Conservation (phyloP, 2,329 filamentous ascomycete species). For the Claviceps paspali region DNA sequence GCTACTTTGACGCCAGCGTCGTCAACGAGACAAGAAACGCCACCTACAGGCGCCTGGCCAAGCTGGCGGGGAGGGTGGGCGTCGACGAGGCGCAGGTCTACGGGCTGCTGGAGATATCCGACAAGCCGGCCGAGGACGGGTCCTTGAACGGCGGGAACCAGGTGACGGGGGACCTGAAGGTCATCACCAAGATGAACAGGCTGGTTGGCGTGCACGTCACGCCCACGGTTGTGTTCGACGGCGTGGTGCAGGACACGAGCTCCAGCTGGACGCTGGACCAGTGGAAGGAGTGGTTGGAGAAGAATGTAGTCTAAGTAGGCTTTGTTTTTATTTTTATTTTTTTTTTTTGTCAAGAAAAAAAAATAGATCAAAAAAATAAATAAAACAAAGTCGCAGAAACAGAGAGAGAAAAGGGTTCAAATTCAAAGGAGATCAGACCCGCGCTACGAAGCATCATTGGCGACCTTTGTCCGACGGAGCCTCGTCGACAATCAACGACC, state of each 20-base stretch:
- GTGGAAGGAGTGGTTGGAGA: conserved; percentile 71
- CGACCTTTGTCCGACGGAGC: background rate
- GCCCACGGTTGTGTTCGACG: conserved; percentile 79
- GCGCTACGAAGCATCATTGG: background rate
- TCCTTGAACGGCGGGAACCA: conserved; percentile 63
- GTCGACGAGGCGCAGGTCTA: conserved; percentile 58
- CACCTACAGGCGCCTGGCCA: conserved; percentile 67
- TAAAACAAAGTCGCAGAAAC: too few relatives aligned
- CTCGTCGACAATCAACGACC: too few relatives aligned
- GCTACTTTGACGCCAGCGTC: conserved; percentile 73
- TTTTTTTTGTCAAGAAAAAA: background rate
- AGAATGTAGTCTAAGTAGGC: conserved; percentile 25
- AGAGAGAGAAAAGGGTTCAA: too few relatives aligned
- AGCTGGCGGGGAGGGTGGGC: conserved; percentile 53
- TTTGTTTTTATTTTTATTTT: background rate
- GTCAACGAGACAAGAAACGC: conserved; percentile 73
- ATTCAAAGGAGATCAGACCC: too few relatives aligned
- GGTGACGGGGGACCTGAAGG: conserved; percentile 74
- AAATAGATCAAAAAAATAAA: too few relatives aligned
- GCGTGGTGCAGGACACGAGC: conserved; percentile 66
- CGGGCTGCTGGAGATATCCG: conserved; percentile 50
- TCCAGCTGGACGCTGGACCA: conserved; percentile 65
- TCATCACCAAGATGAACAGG: conserved; percentile 65
- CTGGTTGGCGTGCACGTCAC: conserved; percentile 77
- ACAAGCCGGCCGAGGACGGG: conserved; percentile 51